Conservation (phyloP, 176 grass and related monocot genomes). For the Thalia dealbata region DNA sequence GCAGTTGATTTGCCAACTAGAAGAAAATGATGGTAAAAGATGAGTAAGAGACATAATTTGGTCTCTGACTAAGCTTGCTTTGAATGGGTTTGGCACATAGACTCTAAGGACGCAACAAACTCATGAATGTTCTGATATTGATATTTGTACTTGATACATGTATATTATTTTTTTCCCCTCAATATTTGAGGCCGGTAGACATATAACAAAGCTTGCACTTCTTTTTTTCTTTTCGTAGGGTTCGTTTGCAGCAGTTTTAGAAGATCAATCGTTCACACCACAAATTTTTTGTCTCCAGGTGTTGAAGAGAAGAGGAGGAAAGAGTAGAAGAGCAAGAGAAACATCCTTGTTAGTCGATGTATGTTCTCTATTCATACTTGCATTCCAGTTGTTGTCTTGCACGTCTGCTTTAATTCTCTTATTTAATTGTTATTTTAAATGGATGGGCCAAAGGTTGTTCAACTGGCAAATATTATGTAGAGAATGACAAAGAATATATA, state of each 20-base stretch:
- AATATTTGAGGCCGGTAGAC: too few relatives aligned
- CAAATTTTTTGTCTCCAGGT: neutral
- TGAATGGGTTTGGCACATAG: neutral
- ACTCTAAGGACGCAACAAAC: neutral
- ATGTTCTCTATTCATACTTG: neutral
- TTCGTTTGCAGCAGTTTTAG: neutral
- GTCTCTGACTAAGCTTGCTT: neutral
- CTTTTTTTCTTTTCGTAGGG: neutral
- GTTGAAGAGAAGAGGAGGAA: neutral
- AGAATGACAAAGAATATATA: neutral
- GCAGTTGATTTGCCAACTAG: neutral
- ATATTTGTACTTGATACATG: neutral
- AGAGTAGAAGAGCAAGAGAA: neutral
- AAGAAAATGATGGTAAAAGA: neutral
- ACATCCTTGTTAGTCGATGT: neutral
- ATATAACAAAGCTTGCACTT: too few relatives aligned
- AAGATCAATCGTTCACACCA: neutral
- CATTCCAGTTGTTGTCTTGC: neutral
- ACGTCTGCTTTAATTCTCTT: neutral
- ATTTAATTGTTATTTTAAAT: neutral
- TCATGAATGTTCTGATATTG: conserved; percentile 8
- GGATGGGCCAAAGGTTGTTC: neutral
- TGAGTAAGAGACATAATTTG: neutral
- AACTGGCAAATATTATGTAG: neutral
- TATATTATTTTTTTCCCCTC: too few relatives aligned